phyloP scores from a whole-genome alignment of 176 grass and related monocot genomes.

The Pharus latifolius region DNA sequence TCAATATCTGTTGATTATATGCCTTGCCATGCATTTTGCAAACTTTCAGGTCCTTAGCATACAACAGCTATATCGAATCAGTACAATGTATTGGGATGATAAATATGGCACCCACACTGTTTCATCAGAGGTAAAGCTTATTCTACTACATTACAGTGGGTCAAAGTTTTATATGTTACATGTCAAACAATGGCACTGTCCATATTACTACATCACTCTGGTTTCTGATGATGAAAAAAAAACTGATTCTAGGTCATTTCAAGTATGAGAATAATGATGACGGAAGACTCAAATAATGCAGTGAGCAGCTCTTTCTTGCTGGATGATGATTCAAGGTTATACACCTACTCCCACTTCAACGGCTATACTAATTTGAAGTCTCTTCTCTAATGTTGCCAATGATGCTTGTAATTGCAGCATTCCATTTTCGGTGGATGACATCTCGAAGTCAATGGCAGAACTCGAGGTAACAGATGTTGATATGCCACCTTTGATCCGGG shows the following conservation, averaged over 20 bases:
- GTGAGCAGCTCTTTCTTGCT: conserved; percentile 83
- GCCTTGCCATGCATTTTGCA: background rate
- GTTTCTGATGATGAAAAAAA: conserved; percentile 6
- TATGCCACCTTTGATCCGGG: conserved; percentile 53
- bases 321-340: conserved; percentile 97
- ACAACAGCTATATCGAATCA: conserved; percentile 97
- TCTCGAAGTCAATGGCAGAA: conserved; percentile 81
- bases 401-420: conserved; percentile 47
- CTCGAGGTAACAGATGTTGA: conserved; percentile 77
- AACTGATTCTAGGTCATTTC: conserved; percentile 59
- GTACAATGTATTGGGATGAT: conserved; percentile 99
- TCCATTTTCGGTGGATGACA: conserved; percentile 86
- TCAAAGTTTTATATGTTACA: background rate
- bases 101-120: conserved; percentile 98
- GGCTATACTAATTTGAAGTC: background rate
- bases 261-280: conserved; percentile 95
- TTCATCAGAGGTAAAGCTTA: conserved; percentile 86
- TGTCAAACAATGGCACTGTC: background rate
- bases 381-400: conserved; percentile 3
- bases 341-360: background rate
- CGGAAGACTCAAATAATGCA: conserved; percentile 83
- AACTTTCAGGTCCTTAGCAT: conserved; percentile 93
- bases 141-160: background rate
- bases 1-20: conserved; percentile 20
- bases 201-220: background rate